Evolutionary conservation across 192 early-diverging fungal species (phyloP).

Genomic region (Entomortierella parvispora): DNA sequence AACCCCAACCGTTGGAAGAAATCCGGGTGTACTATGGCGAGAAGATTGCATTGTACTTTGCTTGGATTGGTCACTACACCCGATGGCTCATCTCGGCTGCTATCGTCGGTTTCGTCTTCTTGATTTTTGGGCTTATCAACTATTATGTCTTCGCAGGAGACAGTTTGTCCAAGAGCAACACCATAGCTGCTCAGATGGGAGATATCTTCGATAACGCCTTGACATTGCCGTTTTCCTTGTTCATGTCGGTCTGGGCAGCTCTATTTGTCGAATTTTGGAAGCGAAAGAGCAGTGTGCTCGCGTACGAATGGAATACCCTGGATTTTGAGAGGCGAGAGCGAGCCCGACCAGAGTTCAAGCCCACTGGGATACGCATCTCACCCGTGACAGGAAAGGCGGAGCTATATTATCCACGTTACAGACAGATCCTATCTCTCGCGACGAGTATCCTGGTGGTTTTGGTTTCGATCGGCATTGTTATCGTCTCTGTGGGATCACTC

Average conservation of each 20-base stretch:
- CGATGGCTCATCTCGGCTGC: slow-evolving; percentile 65
- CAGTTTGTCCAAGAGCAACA: background rate
- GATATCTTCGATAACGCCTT: slow-evolving; percentile 67
- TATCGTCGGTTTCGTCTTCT: slow-evolving; percentile 58
- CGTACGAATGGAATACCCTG: slow-evolving; percentile 66
- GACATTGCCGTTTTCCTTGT: slow-evolving; percentile 65
- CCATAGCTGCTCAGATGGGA: background rate
- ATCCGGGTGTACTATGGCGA: slow-evolving; percentile 77
- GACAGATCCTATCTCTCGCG: slow-evolving; percentile 43
- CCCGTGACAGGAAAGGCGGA: slow-evolving; percentile 64
- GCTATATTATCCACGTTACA: slow-evolving; percentile 55
- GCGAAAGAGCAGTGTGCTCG: slow-evolving; percentile 57
- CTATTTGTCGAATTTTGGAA: slow-evolving; percentile 74
- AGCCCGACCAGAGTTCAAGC: slow-evolving; percentile 69
- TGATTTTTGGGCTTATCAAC: slow-evolving; percentile 61
- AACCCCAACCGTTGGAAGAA: slow-evolving; percentile 57
- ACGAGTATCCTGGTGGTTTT: slow-evolving; percentile 56
- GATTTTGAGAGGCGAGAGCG: slow-evolving; percentile 62
- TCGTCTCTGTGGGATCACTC: slow-evolving; percentile 53
- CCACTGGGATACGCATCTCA: slow-evolving; percentile 56
- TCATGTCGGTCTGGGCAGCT: slow-evolving; percentile 70
- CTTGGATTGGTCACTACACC: slow-evolving; percentile 74
- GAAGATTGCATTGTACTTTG: slow-evolving; percentile 73
- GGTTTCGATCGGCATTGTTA: slow-evolving; percentile 58
- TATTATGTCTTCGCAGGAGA: background rate